These are phyloP conservation scores for Yarrowia galli DNA, from an alignment of 1,139 yeast genomes.

Conservation along the genomic window DNA sequence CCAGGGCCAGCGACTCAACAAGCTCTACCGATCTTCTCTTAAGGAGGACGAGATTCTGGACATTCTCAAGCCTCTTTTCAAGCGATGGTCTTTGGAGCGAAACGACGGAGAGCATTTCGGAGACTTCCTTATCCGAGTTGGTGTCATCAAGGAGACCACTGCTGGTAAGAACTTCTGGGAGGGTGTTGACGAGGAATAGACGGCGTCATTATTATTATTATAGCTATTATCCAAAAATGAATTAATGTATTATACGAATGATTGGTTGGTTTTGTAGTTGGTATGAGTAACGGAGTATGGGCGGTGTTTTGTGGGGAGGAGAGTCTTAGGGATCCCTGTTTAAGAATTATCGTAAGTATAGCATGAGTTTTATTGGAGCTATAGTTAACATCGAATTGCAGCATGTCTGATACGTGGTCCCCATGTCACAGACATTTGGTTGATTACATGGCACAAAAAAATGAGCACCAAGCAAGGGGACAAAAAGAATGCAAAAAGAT, in stretches of 20 bases:
- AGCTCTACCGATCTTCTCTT: conserved; percentile 84
- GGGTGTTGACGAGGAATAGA: conserved; percentile 75
- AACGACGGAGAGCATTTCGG: conserved; percentile 94
- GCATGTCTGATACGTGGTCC: too few species aligned
- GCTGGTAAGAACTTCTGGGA: conserved; percentile 97
- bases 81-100: conserved; percentile 94
- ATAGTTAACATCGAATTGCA: too few species aligned
- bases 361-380: too few species aligned
- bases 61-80: conserved; percentile 82
- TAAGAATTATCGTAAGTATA: too few species aligned
- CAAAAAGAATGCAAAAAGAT: not conserved
- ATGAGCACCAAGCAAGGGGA: not conserved
- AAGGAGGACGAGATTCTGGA: conserved; percentile 88
- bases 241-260: conserved; percentile 15
- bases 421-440: too few species aligned
- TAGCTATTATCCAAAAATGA: conserved; percentile 2
- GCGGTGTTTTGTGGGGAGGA: too few species aligned
- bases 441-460: too few species aligned
- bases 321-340: too few species aligned
- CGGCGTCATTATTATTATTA: conserved; percentile 17
- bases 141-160: conserved; percentile 83
- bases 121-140: conserved; percentile 86
- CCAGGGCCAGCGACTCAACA: conserved; percentile 91
- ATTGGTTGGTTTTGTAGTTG: too few species aligned
- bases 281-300: too few species aligned